These are phyloP conservation scores for Blastobotrys americana DNA, from an alignment of 805 yeast species.

Conservation along the genomic window DNA sequence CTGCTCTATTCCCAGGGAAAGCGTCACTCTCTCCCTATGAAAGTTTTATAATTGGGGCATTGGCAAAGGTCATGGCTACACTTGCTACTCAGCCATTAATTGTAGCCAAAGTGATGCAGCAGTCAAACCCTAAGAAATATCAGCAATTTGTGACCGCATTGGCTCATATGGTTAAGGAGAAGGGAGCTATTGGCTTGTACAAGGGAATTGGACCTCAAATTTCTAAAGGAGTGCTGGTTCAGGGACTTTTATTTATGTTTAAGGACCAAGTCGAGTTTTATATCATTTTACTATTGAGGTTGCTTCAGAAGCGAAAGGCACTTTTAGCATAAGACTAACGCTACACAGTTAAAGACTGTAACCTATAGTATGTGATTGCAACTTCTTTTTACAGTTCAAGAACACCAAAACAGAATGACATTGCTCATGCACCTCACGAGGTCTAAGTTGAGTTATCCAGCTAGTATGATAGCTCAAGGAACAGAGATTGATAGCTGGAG, in stretches of 20 bases:
- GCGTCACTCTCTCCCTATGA: conserved; percentile 49
- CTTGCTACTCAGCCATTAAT: conserved; percentile 76
- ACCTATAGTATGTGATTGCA: too few relatives aligned
- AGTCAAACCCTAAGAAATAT: conserved; percentile 40
- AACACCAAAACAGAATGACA: too few relatives aligned
- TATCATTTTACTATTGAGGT: conserved; percentile 23
- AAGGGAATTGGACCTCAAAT: conserved; percentile 78
- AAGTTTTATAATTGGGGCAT: conserved; percentile 66
- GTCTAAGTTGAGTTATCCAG: too few relatives aligned
- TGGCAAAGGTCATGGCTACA: conserved; percentile 76
- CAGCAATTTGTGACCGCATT: conserved; percentile 58
- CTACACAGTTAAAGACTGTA: too few relatives aligned
- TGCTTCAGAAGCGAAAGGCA: conserved; percentile 10
- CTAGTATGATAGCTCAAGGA: too few relatives aligned
- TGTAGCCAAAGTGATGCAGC: conserved; percentile 76
- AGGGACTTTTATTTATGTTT: conserved; percentile 75
- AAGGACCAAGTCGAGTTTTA: conserved; percentile 51
- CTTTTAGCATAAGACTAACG: too few relatives aligned
- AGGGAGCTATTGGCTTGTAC: conserved; percentile 60
- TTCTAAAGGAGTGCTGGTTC: conserved; percentile 73
- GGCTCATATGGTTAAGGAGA: conserved; percentile 50
- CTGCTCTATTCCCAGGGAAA: conserved; percentile 38
- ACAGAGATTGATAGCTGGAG: too few relatives aligned
- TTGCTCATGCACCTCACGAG: too few relatives aligned
- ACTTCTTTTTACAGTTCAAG: too few relatives aligned